These are phyloP conservation scores for Lasiosphaeria miniovina DNA, from an alignment of 495 filamentous ascomycete species.

Conservation along the genomic window DNA sequence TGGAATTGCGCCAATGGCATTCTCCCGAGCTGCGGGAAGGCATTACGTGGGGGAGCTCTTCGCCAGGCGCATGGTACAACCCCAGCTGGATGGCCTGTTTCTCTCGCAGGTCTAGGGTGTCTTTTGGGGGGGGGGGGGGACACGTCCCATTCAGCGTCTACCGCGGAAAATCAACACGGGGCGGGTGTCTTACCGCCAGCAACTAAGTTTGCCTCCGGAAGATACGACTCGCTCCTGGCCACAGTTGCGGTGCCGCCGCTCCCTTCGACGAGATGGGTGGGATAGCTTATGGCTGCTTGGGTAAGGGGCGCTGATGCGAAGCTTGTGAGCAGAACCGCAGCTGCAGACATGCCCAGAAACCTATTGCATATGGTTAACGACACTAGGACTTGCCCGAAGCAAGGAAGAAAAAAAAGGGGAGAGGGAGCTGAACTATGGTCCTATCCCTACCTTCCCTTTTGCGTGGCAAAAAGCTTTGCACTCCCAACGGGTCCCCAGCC, in stretches of 20 bases:
- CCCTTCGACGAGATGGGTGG: slow-evolving; percentile 13
- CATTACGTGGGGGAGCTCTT: slow-evolving; percentile 11
- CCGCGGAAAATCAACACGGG: background rate
- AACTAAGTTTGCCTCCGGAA: slow-evolving; percentile 9
- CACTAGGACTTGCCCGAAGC: background rate
- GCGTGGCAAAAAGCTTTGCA: slow-evolving; percentile 30
- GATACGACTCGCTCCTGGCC: slow-evolving; percentile 23
- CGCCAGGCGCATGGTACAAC: slow-evolving; percentile 33
- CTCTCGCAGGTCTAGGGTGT: slow-evolving; percentile 29
- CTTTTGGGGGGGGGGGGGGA: slow-evolving; percentile 1
- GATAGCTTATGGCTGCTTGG: slow-evolving; percentile 42
- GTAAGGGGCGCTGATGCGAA: slow-evolving; percentile 45
- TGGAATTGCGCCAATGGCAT: slow-evolving; percentile 43
- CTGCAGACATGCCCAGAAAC: slow-evolving; percentile 41
- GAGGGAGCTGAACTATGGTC: background rate
- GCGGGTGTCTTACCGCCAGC: slow-evolving; percentile 13
- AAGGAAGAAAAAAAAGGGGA: slow-evolving; percentile 1
- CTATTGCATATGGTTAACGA: slow-evolving; percentile 10
- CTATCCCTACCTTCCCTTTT: slow-evolving; percentile 27
- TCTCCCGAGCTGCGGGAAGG: slow-evolving; percentile 43
- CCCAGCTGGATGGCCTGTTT: slow-evolving; percentile 41
- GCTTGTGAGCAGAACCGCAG: slow-evolving; percentile 37
- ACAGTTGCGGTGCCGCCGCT: slow-evolving; percentile 14
- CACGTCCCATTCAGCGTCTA: background rate
- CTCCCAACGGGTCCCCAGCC: slow-evolving; percentile 38